A percentile compares a stretch with the other conserved stretches of the same genome.
Conservation (phyloP, 2,329 filamentous ascomycete genomes). For the Falciphora oryzae region DNA sequence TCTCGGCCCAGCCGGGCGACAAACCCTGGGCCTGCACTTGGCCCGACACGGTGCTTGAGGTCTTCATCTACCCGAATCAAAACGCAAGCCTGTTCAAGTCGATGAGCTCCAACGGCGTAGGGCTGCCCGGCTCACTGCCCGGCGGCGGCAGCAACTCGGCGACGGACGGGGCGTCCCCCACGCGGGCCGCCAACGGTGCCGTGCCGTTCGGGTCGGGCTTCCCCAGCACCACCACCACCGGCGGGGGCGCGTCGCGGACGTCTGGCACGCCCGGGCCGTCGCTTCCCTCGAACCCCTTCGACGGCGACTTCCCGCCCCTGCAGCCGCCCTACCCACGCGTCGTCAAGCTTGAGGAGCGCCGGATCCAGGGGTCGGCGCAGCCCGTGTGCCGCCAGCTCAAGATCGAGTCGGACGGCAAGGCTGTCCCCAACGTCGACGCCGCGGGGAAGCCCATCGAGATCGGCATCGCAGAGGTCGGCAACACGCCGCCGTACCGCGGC, state of each 20-base stretch:
- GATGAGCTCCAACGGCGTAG: conserved; percentile 7
- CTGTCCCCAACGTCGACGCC: conserved; percentile 28
- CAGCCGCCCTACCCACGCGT: conserved; percentile 42
- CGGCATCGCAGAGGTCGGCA: conserved; percentile 34
- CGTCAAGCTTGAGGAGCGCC: conserved; percentile 51
- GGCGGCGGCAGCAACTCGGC: conserved; percentile 5
- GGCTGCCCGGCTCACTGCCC: not conserved
- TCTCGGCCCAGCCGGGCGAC: conserved; percentile 38
- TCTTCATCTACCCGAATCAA: conserved; percentile 52
- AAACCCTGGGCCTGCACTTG: conserved; percentile 55
- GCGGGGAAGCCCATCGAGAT: conserved; percentile 37
- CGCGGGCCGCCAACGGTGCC: not conserved
- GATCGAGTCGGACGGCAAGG: conserved; percentile 34
- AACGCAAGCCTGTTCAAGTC: conserved; percentile 34
- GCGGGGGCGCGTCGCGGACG: conserved; percentile 5
- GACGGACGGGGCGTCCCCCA: not conserved
- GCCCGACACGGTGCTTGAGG: conserved; percentile 48
- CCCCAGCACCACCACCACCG: not conserved
- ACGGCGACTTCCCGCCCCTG: conserved; percentile 15
- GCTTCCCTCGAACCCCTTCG: conserved; percentile 12
- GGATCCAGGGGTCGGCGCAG: conserved; percentile 29
- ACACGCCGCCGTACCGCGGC: conserved; percentile 4
- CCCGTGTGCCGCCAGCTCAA: conserved; percentile 45
- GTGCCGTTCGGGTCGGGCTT: conserved; percentile 2
- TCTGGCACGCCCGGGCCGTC: conserved; percentile 13